Conservation (phyloP, 2,329 filamentous ascomycete species). For the Alternaria infectoria region DNA sequence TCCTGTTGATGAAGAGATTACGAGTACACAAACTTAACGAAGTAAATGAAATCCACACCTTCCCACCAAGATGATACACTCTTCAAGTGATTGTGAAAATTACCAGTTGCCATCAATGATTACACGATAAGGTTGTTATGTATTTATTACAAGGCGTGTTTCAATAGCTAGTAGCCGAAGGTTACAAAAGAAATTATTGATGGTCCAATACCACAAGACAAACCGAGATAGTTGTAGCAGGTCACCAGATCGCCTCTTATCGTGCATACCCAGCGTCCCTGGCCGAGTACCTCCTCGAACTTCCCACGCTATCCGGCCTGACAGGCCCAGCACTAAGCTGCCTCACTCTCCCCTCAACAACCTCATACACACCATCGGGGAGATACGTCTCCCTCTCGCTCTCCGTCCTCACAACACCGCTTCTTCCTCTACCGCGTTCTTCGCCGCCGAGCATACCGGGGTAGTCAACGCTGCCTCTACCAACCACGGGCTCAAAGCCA, state of each 20-base stretch:
- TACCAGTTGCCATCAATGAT: neutral
- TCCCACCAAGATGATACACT: neutral
- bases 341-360: conserved; percentile 9
- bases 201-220: neutral
- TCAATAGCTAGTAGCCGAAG: neutral
- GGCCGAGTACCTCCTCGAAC: neutral
- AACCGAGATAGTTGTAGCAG: neutral
- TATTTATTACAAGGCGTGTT: neutral
- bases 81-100: neutral
- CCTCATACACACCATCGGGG: conserved; percentile 11
- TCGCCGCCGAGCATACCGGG: neutral
- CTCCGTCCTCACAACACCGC: neutral
- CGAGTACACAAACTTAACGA: neutral
- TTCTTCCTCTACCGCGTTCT: neutral
- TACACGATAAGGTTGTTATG: neutral
- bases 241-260: neutral
- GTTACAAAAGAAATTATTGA: neutral
- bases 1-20: neutral
- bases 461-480: neutral
- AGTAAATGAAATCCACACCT: neutral
- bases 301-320: neutral
- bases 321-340: neutral
- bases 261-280: conserved; percentile 7
- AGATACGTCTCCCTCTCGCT: conserved; percentile 6
- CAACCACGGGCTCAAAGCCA: neutral